These are phyloP conservation scores for Phoma herbarum DNA, from an alignment of 2,329 filamentous ascomycete genomes.

Conservation along the genomic window DNA sequence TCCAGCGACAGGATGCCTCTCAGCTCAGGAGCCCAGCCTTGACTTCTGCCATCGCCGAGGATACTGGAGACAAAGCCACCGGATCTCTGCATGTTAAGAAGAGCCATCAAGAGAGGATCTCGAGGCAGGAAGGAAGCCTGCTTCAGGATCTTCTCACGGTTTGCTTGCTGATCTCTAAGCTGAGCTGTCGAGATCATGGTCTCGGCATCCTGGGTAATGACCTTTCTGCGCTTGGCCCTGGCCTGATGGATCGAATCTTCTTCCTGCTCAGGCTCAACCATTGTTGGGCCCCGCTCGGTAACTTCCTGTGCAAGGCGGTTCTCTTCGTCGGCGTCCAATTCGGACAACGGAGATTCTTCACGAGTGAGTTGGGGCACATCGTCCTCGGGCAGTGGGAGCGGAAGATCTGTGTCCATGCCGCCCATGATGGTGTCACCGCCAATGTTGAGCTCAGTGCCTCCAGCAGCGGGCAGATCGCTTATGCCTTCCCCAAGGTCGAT, in stretches of 20 bases:
- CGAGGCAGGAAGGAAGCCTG: conserved; percentile 83
- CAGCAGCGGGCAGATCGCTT: conserved; percentile 32
- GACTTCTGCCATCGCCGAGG: conserved; percentile 79
- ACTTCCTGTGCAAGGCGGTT: conserved; percentile 72
- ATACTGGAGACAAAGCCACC: conserved; percentile 90
- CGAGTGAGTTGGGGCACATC: conserved; percentile 36
- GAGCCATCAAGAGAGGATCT: conserved; percentile 83
- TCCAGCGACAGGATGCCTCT: conserved; percentile 91
- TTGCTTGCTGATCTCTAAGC: conserved; percentile 86
- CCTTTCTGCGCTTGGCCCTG: conserved; percentile 79
- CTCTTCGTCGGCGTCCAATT: conserved; percentile 60
- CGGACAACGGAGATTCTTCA: conserved; percentile 64
- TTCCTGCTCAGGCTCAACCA: conserved; percentile 55
- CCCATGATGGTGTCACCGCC: conserved; percentile 57
- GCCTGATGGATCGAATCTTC: conserved; percentile 70
- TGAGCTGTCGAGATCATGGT: conserved; percentile 79
- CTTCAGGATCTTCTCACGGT: conserved; percentile 86
- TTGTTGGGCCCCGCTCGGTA: conserved; percentile 48
- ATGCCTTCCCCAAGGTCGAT: conserved; percentile 49
- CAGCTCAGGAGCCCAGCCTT: conserved; percentile 89
- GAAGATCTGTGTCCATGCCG: conserved; percentile 51
- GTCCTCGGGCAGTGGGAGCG: conserved; percentile 13
- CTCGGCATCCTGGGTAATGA: conserved; percentile 81
- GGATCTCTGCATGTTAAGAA: conserved; percentile 91
- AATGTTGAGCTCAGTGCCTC: conserved; percentile 31